Base-by-base conservation (phyloP, 768 basidiomycete genomes). In the Hypholoma fasciculare region DNA sequence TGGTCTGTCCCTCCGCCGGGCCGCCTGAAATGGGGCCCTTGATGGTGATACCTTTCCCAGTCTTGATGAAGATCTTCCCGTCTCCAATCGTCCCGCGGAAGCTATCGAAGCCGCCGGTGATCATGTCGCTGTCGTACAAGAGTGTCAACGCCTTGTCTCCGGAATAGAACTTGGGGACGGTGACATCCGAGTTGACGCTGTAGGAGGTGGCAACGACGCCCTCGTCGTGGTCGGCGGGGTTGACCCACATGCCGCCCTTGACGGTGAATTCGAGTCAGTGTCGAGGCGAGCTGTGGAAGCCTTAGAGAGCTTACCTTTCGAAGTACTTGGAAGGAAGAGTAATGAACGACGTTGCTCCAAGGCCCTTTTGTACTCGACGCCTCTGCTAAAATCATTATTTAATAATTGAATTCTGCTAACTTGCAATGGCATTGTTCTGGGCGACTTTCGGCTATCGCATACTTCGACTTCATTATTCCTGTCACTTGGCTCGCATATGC, bases 161-260 rank as follows among this genome's bases (percentile, higher is more conserved):
- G 82, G 85, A n/a, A 62, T 85, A 53, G 82, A 87, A 65, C 70
- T 84, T 39, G 85, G 85, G 84, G 84, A 86, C 60, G 17, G 37
- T 81, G 82, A 53, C 37, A 37, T 53, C 52, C 36, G 52, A 53
- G 39, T 53, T 53, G 36, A 38, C 52, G 30, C 37, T 53, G 52
- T 40, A 53, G 4, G 52, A 37, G 7, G 37, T 42, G 16, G 52
- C 27, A 1, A 53, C 52, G 34, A 17, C 17, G 2, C 52, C 52
- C 14, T 53, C 52, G 52, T 53, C 52, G 52, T 37, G 52, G 52
- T 53, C 52, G 36, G 16, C 19, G 52, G 52, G 52, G 30, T 53
- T 53, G 52, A 37, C 38, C 34, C 34, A 53, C 34, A 9, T 53
- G 17, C 20, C 52, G 9, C 36, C 52, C 39, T 53, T 53, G 6